Percentiles rank a stretch among this genome's conserved stretches.
Evolutionary conservation across 1,139 yeast genomes (phyloP).

Genomic region (Wickerhamomyces sp.): DNA sequence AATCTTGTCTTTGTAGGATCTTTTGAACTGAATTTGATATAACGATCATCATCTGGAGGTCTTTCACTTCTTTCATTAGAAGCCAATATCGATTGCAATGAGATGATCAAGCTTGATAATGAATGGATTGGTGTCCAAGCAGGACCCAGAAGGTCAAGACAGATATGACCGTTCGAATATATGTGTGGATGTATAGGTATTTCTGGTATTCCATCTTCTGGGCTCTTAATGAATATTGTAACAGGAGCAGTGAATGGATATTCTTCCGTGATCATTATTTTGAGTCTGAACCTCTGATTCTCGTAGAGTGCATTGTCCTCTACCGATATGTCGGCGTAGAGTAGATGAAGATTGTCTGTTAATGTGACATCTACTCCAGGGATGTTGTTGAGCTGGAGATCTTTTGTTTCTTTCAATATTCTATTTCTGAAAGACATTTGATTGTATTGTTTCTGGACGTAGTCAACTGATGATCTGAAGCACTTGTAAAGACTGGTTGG

Average conservation of each 20-base stretch:
- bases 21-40: no score
- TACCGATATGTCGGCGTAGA: conserved; percentile 18
- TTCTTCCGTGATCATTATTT: conserved; percentile 38
- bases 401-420: conserved; percentile 19
- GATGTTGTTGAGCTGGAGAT: conserved; percentile 8
- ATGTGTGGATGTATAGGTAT: conserved; percentile 68
- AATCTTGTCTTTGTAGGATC: conserved; percentile 52
- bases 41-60: conserved; percentile 49
- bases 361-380: conserved; percentile 13
- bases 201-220: conserved; percentile 26
- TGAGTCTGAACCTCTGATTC: conserved; percentile 30
- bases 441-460: conserved; percentile 5
- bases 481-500: conserved; percentile 1
- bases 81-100: conserved; percentile 62
- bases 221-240: conserved; percentile 42
- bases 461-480: conserved; percentile 5
- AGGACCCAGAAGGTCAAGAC: conserved; percentile 57
- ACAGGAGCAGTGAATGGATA: conserved; percentile 68
- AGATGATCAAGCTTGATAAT: conserved; percentile 47
- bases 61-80: conserved; percentile 41
- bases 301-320: conserved; percentile 30
- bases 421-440: conserved; percentile 12
- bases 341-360: conserved; percentile 19
- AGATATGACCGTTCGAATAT: conserved; percentile 71
- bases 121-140: conserved; percentile 75